Evolutionary conservation across 2,329 filamentous ascomycete genomes (phyloP).

Genomic region (Pseudocercospora fijiensis): DNA sequence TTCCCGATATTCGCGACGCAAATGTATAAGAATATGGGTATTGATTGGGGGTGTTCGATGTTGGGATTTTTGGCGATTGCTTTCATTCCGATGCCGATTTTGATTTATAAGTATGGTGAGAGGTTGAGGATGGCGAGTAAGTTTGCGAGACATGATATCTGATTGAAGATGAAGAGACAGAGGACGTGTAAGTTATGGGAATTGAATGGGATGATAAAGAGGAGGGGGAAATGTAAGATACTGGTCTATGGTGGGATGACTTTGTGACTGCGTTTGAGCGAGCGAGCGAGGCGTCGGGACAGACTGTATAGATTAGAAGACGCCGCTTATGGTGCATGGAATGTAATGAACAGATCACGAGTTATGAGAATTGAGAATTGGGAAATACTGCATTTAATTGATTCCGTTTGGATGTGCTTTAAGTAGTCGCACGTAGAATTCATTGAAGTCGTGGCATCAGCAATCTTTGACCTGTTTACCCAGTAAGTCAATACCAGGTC

Average conservation of each 20-base stretch:
- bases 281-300: background rate
- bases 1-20: constrained; percentile 42
- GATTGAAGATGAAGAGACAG: background rate
- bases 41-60: constrained; percentile 41
- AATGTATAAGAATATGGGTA: constrained; percentile 39
- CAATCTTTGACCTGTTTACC: no score
- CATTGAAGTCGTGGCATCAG: no score
- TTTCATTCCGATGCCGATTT: constrained; percentile 44
- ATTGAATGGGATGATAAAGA: background rate
- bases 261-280: background rate
- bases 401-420: no score
- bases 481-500: no score
- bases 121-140: constrained; percentile 14
- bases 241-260: background rate
- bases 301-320: background rate
- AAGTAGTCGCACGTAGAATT: no score
- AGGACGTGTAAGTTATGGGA: background rate
- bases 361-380: background rate
- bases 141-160: constrained; percentile 19
- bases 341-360: background rate
- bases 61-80: constrained; percentile 40
- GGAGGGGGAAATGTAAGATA: background rate
- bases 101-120: constrained; percentile 34
- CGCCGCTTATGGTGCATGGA: background rate
- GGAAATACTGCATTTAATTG: no score